phyloP scores from a whole-genome alignment of 2,329 filamentous ascomycete genomes.

The Whalleya microplaca region DNA sequence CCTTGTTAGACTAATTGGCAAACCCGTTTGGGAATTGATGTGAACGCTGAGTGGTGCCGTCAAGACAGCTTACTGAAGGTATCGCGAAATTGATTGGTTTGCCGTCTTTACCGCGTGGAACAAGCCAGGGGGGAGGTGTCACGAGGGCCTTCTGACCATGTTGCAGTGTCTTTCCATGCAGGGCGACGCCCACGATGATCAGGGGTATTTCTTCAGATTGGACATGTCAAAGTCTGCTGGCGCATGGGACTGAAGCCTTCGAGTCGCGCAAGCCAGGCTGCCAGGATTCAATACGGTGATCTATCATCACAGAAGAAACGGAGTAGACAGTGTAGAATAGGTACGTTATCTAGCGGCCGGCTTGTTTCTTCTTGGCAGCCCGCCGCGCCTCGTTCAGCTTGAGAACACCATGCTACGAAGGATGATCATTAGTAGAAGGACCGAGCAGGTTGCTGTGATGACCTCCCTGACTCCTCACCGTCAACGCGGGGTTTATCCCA shows the following conservation, averaged over 20 bases:
- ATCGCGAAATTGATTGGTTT: slow-evolving; percentile 29
- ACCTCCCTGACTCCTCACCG: slow-evolving; percentile 6
- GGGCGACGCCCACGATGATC: slow-evolving; percentile 21
- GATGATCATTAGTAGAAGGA: not conserved
- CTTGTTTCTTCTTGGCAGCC: not conserved
- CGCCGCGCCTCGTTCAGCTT: not conserved
- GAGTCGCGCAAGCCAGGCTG: not conserved
- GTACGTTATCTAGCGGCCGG: not conserved
- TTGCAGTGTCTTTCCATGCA: slow-evolving; percentile 21
- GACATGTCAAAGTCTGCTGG: slow-evolving; percentile 10
- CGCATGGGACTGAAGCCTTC: slow-evolving; percentile 1
- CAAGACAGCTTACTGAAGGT: slow-evolving; percentile 18
- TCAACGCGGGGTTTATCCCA: slow-evolving; percentile 3
- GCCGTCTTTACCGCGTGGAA: slow-evolving; percentile 20
- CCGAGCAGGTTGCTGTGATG: slow-evolving; percentile 9
- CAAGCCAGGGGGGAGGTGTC: slow-evolving; percentile 29
- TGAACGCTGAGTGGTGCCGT: slow-evolving; percentile 26
- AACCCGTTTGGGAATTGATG: slow-evolving; percentile 24
- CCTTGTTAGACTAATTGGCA: slow-evolving; percentile 21
- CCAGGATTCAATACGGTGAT: not conserved
- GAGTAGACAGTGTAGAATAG: slow-evolving; percentile 1
- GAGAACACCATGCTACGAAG: not conserved
- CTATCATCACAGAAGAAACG: not conserved
- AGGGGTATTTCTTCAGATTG: slow-evolving; percentile 20
- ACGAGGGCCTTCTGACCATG: slow-evolving; percentile 31